phyloP scores from a whole-genome alignment of 805 yeast genomes.

The Cyberlindnera suaveolens region DNA sequence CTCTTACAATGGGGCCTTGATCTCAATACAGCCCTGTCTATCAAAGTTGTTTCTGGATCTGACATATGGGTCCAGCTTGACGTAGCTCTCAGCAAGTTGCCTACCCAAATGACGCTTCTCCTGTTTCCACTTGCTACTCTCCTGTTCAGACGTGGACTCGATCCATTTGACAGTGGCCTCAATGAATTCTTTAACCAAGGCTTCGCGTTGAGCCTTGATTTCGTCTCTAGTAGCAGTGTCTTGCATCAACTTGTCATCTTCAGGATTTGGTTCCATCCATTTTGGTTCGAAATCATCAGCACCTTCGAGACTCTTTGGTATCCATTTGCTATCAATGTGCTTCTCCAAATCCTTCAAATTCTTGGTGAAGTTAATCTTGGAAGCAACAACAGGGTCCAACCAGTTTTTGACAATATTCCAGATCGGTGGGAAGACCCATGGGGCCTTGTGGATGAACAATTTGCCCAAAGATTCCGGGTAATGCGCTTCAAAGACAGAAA shows the following conservation, averaged over 20 bases:
- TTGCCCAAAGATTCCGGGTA: slow-evolving; percentile 91
- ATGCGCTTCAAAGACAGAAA: slow-evolving; percentile 88
- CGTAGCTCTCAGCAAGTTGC: slow-evolving; percentile 56
- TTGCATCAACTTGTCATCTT: slow-evolving; percentile 44
- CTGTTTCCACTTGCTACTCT: slow-evolving; percentile 40
- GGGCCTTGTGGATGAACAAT: slow-evolving; percentile 85
- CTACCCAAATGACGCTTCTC: slow-evolving; percentile 50
- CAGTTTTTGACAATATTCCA: slow-evolving; percentile 91
- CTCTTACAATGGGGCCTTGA: slow-evolving; percentile 3
- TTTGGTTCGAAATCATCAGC: slow-evolving; percentile 47
- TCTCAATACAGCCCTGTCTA: slow-evolving; percentile 44
- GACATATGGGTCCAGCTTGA: slow-evolving; percentile 69
- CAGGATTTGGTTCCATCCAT: slow-evolving; percentile 55
- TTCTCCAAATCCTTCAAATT: slow-evolving; percentile 58
- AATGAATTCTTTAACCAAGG: slow-evolving; percentile 47
- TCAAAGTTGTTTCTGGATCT: slow-evolving; percentile 79
- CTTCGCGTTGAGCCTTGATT: slow-evolving; percentile 46
- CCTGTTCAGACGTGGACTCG: slow-evolving; percentile 47
- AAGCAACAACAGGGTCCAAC: slow-evolving; percentile 95
- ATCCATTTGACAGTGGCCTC: slow-evolving; percentile 76
- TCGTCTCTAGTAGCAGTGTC: slow-evolving; percentile 40
- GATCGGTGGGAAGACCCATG: slow-evolving; percentile 92
- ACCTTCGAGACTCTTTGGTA: slow-evolving; percentile 78
- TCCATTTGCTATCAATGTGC: slow-evolving; percentile 49
- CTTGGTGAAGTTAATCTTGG: slow-evolving; percentile 82